phyloP scores from a whole-genome alignment of 371 early-diverging fungal genomes.

The Syncephalastrum monosporum region DNA sequence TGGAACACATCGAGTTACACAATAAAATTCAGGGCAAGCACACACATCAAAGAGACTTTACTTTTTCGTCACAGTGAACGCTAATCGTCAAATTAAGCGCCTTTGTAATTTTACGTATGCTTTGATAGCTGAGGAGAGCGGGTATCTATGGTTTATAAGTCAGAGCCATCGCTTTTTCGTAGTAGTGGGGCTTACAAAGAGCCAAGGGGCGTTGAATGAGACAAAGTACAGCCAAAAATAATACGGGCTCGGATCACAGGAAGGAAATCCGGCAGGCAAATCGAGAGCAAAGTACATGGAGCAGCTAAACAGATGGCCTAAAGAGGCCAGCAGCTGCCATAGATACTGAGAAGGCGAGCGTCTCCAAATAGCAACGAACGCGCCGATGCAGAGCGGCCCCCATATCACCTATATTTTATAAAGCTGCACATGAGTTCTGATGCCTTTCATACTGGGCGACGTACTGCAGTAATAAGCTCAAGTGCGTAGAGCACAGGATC shows the following conservation, averaged over 20 bases:
- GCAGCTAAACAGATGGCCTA: constrained; percentile 39
- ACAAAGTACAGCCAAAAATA: constrained; percentile 50
- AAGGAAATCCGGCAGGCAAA: constrained; percentile 24
- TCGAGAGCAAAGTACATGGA: constrained; percentile 40
- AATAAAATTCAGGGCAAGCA: too few species aligned
- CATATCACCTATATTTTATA: constrained; percentile 53
- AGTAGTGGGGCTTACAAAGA: constrained; percentile 20
- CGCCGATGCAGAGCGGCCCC: constrained; percentile 75
- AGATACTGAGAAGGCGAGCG: constrained; percentile 66
- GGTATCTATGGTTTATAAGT: too few species aligned
- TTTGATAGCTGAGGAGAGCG: too few species aligned
- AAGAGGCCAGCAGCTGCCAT: constrained; percentile 62
- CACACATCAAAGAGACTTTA: too few species aligned
- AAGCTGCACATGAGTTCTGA: constrained; percentile 5
- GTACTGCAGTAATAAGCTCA: constrained; percentile 88
- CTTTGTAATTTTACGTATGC: too few species aligned
- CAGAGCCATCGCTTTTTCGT: too few species aligned
- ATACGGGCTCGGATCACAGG: constrained; percentile 36
- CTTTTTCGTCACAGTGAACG: too few species aligned
- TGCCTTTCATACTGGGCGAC: constrained; percentile 10
- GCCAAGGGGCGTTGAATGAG: constrained; percentile 44
- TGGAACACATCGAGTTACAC: too few species aligned
- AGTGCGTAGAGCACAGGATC: constrained; percentile 80
- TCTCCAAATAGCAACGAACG: constrained; percentile 62
- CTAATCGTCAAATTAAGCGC: too few species aligned